Conservation (phyloP, 2,329 filamentous ascomycete genomes). For the Aspergillus proliferans region DNA sequence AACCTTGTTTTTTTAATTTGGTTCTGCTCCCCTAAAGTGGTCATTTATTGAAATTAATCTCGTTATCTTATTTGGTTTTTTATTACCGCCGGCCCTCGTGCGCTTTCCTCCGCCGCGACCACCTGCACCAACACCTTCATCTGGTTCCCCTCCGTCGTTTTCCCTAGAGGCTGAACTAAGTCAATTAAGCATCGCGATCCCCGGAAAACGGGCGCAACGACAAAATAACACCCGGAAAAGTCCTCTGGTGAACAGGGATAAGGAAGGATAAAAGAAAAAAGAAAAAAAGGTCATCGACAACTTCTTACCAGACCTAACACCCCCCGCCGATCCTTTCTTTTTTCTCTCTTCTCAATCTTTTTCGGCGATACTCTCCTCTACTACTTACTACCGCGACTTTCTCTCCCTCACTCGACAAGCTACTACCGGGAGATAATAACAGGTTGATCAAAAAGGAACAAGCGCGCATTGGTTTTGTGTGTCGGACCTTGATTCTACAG, state of each 20-base stretch:
- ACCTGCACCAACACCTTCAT: conserved; percentile 16
- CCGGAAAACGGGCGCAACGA: not conserved
- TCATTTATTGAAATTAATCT: no score
- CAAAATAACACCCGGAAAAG: conserved; percentile 17
- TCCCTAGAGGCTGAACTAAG: conserved; percentile 32
- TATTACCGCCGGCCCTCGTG: conserved; percentile 29
- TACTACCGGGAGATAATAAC: no score
- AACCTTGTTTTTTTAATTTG: conserved; percentile 8
- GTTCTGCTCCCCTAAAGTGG: no score
- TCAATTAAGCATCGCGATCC: conserved; percentile 32
- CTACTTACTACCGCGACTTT: conserved; percentile 4
- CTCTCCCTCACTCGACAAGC: conserved; percentile 3
- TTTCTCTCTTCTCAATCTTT: conserved; percentile 4
- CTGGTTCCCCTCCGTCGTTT: conserved; percentile 27
- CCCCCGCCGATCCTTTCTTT: conserved; percentile 10
- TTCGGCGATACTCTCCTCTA: conserved; percentile 3
- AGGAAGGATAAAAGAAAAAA: not conserved
- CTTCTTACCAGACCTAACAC: not conserved
- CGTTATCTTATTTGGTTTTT: conserved; percentile 5
- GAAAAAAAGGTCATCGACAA: not conserved
- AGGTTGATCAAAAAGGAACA: not conserved
- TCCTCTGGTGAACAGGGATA: conserved; percentile 7
- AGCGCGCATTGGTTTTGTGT: not conserved
- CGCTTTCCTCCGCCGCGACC: conserved; percentile 24
- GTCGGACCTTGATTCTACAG: not conserved